Percentiles rank a stretch among this genome's conserved stretches.
These are phyloP conservation scores for Trichoderma erinaceum DNA, from an alignment of 495 filamentous ascomycete genomes.

Conservation along the genomic window DNA sequence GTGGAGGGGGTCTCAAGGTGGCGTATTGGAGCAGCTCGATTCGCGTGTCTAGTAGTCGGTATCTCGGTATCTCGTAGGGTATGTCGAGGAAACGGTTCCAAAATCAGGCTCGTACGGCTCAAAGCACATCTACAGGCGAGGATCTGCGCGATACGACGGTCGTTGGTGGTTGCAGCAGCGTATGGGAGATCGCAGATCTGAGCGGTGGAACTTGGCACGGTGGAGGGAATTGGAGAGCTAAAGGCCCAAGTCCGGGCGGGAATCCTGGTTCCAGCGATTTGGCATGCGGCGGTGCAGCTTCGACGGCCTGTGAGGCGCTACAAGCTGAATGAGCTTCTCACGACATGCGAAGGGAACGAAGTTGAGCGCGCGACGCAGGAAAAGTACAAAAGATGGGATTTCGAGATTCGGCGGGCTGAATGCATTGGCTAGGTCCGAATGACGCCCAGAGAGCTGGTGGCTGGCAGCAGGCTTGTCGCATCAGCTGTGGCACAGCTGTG, in stretches of 20 bases:
- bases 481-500: constrained; percentile 4
- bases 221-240: neutral
- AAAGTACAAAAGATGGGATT: neutral
- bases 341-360: neutral
- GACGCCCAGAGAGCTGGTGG: neutral
- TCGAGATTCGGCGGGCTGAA: neutral
- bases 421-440: neutral
- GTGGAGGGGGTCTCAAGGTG: neutral
- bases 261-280: neutral
- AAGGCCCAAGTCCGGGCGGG: neutral
- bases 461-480: neutral
- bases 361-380: neutral
- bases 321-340: neutral
- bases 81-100: neutral
- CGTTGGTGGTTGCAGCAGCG: neutral
- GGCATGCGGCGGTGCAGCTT: neutral
- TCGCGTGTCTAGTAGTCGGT: neutral
- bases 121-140: neutral
- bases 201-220: constrained; percentile 12
- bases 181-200: constrained; percentile 8
- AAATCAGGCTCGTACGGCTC: neutral
- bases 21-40: neutral
- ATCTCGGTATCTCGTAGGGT: neutral
- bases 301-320: neutral
- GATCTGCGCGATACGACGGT: neutral